A percentile compares a stretch with the other conserved stretches of the same genome.
phyloP scores from a whole-genome alignment of 345 rosid genomes.

The Salix brachista region DNA sequence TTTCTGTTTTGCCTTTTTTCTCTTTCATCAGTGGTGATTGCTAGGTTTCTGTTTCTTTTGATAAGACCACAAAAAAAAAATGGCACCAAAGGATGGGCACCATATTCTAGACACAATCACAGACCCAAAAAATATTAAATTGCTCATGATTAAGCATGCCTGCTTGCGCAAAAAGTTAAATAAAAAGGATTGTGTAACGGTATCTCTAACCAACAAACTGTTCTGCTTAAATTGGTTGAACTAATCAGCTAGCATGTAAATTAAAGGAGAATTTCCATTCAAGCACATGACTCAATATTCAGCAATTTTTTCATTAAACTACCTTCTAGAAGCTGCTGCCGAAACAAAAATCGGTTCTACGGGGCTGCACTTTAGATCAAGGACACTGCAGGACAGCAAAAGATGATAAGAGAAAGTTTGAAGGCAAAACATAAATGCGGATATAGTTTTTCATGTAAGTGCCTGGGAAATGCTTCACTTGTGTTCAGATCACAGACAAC shows the following conservation, averaged over 20 bases:
- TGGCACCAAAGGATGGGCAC: too few relatives aligned
- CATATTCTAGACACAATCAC: too few relatives aligned
- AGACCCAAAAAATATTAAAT: too few relatives aligned
- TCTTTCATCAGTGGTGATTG: too few relatives aligned
- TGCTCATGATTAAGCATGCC: too few relatives aligned
- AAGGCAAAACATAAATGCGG: slow-evolving; percentile 1
- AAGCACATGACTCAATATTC: neutral
- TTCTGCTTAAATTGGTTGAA: too few relatives aligned
- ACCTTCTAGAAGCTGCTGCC: slow-evolving; percentile 63
- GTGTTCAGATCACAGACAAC: slow-evolving; percentile 73
- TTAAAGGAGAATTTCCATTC: neutral
- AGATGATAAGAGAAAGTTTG: slow-evolving; percentile 8
- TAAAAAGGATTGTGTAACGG: too few relatives aligned
- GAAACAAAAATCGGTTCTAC: slow-evolving; percentile 77
- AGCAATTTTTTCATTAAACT: neutral
- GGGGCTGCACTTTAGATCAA: slow-evolving; percentile 74
- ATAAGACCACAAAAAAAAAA: too few relatives aligned
- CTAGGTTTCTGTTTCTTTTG: too few relatives aligned
- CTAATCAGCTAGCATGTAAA: neutral
- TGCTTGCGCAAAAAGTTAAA: too few relatives aligned
- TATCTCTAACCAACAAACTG: too few relatives aligned
- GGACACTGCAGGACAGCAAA: slow-evolving; percentile 40
- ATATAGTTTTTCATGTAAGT: neutral
- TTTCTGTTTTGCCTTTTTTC: too few relatives aligned
- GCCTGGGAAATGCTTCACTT: slow-evolving; percentile 58